A percentile compares a stretch with the other conserved stretches of the same genome.
Evolutionary conservation across 169 alveolate genomes (phyloP).

Genomic region (Plasmodium inui): DNA sequence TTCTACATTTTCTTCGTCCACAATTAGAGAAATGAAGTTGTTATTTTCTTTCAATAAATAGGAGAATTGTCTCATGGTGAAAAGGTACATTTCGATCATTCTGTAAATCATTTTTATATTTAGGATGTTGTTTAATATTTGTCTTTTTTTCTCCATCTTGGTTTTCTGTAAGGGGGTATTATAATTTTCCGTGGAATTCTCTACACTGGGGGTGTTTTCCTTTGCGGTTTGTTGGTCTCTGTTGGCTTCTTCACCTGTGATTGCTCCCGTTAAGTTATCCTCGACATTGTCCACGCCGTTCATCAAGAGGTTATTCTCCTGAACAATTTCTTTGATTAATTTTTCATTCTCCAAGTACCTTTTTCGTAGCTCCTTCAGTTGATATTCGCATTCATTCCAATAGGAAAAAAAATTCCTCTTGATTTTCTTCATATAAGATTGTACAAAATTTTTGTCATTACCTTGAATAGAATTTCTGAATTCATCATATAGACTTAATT

Average conservation of each 20-base stretch:
- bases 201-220: not conserved
- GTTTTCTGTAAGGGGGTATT: not conserved
- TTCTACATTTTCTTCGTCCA: slow-evolving; percentile 52
- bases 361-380: slow-evolving; percentile 30
- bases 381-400: slow-evolving; percentile 68
- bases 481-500: slow-evolving; percentile 49
- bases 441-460: slow-evolving; percentile 30
- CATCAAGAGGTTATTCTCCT: slow-evolving; percentile 38
- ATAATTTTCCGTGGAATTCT: not conserved
- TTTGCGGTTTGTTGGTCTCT: not conserved
- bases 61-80: slow-evolving; percentile 67
- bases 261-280: not conserved
- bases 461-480: slow-evolving; percentile 19
- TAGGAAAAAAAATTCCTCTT: slow-evolving; percentile 27
- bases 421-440: slow-evolving; percentile 40
- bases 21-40: slow-evolving; percentile 44
- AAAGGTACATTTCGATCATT: slow-evolving; percentile 58
- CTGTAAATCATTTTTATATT: slow-evolving; percentile 70
- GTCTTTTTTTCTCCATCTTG: slow-evolving; percentile 64
- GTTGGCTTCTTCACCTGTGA: not conserved
- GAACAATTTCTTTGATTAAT: slow-evolving; percentile 62
- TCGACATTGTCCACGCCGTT: not conserved
- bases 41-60: slow-evolving; percentile 55
- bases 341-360: slow-evolving; percentile 55
- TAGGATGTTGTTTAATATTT: slow-evolving; percentile 42